Base-by-base conservation (phyloP, 345 rosid species). In the Bruguiera sexangula region DNA sequence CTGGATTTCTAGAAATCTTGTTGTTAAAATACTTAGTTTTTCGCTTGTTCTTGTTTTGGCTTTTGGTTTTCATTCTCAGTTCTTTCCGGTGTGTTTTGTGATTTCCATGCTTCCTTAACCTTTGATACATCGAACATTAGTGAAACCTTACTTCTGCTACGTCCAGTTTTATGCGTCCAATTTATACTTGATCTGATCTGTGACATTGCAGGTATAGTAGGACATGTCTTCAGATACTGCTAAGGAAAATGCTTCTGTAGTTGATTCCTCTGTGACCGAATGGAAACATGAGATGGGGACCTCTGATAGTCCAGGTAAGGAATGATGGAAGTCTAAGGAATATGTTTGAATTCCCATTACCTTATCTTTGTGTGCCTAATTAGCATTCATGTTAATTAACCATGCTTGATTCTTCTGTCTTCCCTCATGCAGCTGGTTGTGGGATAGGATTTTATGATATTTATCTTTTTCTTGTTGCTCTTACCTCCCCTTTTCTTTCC, bases 191-290 rank as follows among this genome's bases (percentile, higher is more conserved):
- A 24, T 24, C 24, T 60, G 52, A 65, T 8, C 63, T 73, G 34
- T 76, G 63, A 67, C 20, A 1, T 69, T 70, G 86, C 73, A 54
- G 63, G 43, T 58, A 24, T 27, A 69, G 36, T 79, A 75, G 80
- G 82, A 71, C 36, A 90, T 93, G 98, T 90, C 98, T 73, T 87
- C 86, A 71, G 97, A 93, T 83, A 85, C 88, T 55, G 87, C 84
- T 16, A 89, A 84, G 70, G 97, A 90, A 79, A 87, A 84, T 85
- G 92, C 90, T 63, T 90, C 97, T 27, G 98, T 89, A 67, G 96
- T 87, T 39, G 98, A 89, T 81, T 93, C 97, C 10, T 93, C 98
- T 10, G 73, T 81, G 82, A 89, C 97, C 65, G 92, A 89, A 66
- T 82, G 87, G 90, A 90, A 80, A 67, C 89, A 82, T 78, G 97